A percentile compares a stretch with the other conserved stretches of the same genome.
phyloP scores from a whole-genome alignment of 352 stramenopile species.

The Halophytophthora batemanensis region DNA sequence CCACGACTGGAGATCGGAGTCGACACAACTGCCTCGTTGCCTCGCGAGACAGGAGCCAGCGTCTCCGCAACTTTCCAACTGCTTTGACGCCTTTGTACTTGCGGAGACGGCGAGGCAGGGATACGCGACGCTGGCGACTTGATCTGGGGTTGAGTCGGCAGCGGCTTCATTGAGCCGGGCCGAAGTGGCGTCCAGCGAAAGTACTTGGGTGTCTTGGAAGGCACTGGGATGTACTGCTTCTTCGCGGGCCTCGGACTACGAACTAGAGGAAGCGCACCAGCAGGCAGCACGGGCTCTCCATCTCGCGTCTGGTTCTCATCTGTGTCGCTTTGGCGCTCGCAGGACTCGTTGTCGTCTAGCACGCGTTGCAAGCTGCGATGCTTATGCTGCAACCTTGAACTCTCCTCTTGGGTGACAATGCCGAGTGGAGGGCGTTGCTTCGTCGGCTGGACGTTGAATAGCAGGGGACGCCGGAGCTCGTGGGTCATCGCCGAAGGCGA shows the following conservation, averaged over 20 bases:
- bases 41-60: slow-evolving; percentile 1
- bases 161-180: slow-evolving; percentile 9
- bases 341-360: slow-evolving; percentile 4
- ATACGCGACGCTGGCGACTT: slow-evolving; percentile 9
- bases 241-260: slow-evolving; percentile 42
- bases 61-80: slow-evolving; percentile 9
- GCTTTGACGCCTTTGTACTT: slow-evolving; percentile 20
- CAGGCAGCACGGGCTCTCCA: slow-evolving; percentile 14
- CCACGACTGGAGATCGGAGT: slow-evolving; percentile 5
- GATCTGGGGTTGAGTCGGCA: neutral
- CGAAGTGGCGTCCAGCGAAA: slow-evolving; percentile 55
- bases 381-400: slow-evolving; percentile 32
- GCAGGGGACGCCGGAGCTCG: slow-evolving; percentile 48
- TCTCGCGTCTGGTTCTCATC: slow-evolving; percentile 1
- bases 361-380: slow-evolving; percentile 11
- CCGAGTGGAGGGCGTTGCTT: slow-evolving; percentile 34
- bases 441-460: slow-evolving; percentile 50
- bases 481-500: slow-evolving; percentile 33
- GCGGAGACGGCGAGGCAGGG: slow-evolving; percentile 15
- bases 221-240: slow-evolving; percentile 28
- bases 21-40: neutral
- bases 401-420: slow-evolving; percentile 49
- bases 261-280: slow-evolving; percentile 53
- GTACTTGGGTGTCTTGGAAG: slow-evolving; percentile 54
- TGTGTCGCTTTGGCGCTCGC: slow-evolving; percentile 11